phyloP scores from a whole-genome alignment of 495 filamentous ascomycete species.

The Penicillium canescens region DNA sequence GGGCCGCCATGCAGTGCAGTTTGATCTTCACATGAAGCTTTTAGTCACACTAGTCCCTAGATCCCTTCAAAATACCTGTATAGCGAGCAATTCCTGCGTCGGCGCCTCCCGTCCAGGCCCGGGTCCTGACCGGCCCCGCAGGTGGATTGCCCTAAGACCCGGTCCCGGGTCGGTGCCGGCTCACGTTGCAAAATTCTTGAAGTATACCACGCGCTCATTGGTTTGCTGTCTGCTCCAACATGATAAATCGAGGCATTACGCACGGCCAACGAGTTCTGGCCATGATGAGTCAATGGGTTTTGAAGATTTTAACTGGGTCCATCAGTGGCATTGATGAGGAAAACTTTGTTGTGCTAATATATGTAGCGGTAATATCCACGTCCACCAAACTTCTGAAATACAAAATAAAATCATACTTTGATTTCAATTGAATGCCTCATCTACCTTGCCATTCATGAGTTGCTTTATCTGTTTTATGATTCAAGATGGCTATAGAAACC shows the following conservation, averaged over 20 bases:
- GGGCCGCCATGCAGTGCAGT: constrained; percentile 14
- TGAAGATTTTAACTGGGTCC: constrained; percentile 8
- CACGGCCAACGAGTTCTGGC: constrained; percentile 14
- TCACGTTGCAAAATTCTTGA: constrained; percentile 12
- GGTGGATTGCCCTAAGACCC: constrained; percentile 17
- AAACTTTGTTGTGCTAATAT: constrained; percentile 1
- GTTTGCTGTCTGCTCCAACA: constrained; percentile 12
- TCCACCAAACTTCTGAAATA: neutral
- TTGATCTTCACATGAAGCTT: constrained; percentile 13
- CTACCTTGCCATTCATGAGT: neutral
- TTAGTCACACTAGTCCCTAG: neutral
- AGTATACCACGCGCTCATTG: constrained; percentile 23
- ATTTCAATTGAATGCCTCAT: constrained; percentile 1
- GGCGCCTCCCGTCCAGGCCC: constrained; percentile 17
- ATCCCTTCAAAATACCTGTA: neutral
- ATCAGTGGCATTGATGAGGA: constrained; percentile 8
- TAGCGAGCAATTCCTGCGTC: constrained; percentile 13
- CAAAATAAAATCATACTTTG: constrained; percentile 5
- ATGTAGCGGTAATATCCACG: constrained; percentile 11
- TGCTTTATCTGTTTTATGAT: neutral
- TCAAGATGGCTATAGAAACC: constrained; percentile 9
- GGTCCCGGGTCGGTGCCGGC: constrained; percentile 33
- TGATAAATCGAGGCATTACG: constrained; percentile 21
- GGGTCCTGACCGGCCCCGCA: constrained; percentile 30
- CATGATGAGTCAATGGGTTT: constrained; percentile 19